These are phyloP conservation scores for Rhizopus delemar DNA, from an alignment of 371 early-diverging fungal species.

Conservation along the genomic window DNA sequence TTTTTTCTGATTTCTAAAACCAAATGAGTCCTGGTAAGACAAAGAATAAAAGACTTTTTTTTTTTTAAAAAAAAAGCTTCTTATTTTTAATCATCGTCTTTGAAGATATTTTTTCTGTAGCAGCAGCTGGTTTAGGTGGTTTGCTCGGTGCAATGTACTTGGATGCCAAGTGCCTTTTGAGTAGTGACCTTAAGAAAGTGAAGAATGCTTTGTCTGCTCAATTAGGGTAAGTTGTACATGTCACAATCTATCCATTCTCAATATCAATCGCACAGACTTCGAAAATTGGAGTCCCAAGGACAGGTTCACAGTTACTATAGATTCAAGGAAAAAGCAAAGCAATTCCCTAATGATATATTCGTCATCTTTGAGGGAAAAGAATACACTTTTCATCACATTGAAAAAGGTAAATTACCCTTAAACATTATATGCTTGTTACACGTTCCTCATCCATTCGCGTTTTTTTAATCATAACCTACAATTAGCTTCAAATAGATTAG, in stretches of 20 bases:
- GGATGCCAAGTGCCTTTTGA: constrained; percentile 25
- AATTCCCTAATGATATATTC: constrained; percentile 22
- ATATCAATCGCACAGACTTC: constrained; percentile 9
- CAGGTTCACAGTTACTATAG: constrained; percentile 29
- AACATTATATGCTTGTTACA: constrained; percentile 3
- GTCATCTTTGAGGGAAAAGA: constrained; percentile 35
- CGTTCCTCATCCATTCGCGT: not conserved
- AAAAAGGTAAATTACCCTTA: constrained; percentile 22
- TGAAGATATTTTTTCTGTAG: constrained; percentile 21
- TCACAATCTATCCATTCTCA: not conserved
- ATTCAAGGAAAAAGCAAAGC: constrained; percentile 32
- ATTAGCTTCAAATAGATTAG: constrained; percentile 30
- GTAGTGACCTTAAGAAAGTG: constrained; percentile 29
- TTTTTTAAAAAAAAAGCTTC: not conserved
- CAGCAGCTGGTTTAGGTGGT: constrained; percentile 24
- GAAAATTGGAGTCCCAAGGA: constrained; percentile 20
- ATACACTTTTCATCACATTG: constrained; percentile 28
- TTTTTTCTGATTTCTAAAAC: not conserved
- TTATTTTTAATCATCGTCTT: not conserved
- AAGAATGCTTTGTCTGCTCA: constrained; percentile 8
- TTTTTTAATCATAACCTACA: not conserved
- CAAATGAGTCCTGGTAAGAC: not conserved
- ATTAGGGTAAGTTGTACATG: constrained; percentile 12
- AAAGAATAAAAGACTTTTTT: not conserved
- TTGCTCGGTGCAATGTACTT: constrained; percentile 32